Base-by-base conservation (phyloP, 345 rosid species). In the Eucalyptus sideroxylon region DNA sequence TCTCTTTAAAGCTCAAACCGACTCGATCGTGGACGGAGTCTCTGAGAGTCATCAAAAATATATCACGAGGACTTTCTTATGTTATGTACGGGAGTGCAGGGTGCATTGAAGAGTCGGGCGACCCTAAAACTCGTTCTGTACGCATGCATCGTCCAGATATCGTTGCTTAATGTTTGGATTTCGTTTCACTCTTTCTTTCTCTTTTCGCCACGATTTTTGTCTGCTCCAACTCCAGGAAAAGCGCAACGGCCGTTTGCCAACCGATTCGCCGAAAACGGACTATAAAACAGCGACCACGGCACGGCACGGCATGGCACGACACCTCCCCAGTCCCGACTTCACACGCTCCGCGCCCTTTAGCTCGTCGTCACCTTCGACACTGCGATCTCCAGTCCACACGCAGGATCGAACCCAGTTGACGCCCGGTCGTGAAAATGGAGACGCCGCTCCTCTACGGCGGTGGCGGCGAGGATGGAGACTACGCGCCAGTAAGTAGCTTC, bases 401-500 rank as follows among this genome's bases (percentile, higher is more conserved):
- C 77, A 13, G 16, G 69, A 62, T 62, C 34, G 31, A 62, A 62
- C 69, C 69, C 69, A 13, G 69, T 30, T 27, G 69, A 62, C 2
- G 9, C 34, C 69, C 8, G 16, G 69, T 69, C 42, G 55, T 10
- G 86, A 45, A 45, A 26, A 95, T 96, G 98, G 97, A 95, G 88
- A 65, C 93, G 83, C 95, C 96, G 42, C 91, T 94, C 26, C 95
- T 95, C 86, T 5, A 30, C 34, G 69, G 45, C 45, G 53, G 21
- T 55, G 89, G 15, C 37, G 92, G 50, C 9, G 62, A 56, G 27
- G 62, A 24, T 24, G 96, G 86, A 4, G 97, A 95, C 92, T 94
- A 95, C 69, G 80, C 26, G 16, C 95, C 95, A 86, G 96, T 90
- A 88, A 92, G 89, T 65, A 92, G 81, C 89, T 92, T 93, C 89